A percentile compares a stretch with the other conserved stretches of the same genome.
Conservation (phyloP, 805 yeast species). For the Metschnikowia rubicola region DNA sequence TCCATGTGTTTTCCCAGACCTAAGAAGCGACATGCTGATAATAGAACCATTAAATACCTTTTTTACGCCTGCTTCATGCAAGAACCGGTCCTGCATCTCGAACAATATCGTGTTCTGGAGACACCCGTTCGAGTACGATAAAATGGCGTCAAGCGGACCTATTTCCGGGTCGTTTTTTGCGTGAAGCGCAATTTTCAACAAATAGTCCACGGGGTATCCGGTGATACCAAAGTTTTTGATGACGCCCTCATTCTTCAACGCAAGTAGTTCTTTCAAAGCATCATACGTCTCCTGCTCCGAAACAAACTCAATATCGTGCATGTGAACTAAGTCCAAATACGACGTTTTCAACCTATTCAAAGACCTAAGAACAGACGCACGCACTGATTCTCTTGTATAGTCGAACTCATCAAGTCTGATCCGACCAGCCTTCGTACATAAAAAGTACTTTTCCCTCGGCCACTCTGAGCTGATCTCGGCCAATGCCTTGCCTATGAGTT, state of each 20-base stretch:
- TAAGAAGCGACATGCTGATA: constrained; percentile 78
- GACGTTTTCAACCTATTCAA: constrained; percentile 59
- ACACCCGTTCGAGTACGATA: constrained; percentile 80
- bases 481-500: constrained; percentile 66
- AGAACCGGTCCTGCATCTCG: constrained; percentile 46
- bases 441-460: constrained; percentile 60
- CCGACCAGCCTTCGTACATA: constrained; percentile 88
- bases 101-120: constrained; percentile 65
- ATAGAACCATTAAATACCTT: constrained; percentile 79
- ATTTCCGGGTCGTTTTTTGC: constrained; percentile 35
- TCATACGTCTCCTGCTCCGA: constrained; percentile 48
- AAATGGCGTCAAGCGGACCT: constrained; percentile 67
- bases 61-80: constrained; percentile 51
- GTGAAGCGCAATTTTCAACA: constrained; percentile 49
- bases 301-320: constrained; percentile 89
- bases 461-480: constrained; percentile 21
- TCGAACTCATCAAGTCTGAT: constrained; percentile 66
- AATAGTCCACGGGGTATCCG: constrained; percentile 79
- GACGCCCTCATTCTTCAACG: constrained; percentile 60
- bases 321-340: constrained; percentile 76
- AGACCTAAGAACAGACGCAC: constrained; percentile 63
- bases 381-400: constrained; percentile 59
- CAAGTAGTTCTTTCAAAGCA: constrained; percentile 60
- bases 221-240: constrained; percentile 71
- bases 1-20: constrained; percentile 59